A percentile compares a stretch with the other conserved stretches of the same genome.
Evolutionary conservation across 805 yeast species (phyloP).

Genomic region (Ogataea allantospora): DNA sequence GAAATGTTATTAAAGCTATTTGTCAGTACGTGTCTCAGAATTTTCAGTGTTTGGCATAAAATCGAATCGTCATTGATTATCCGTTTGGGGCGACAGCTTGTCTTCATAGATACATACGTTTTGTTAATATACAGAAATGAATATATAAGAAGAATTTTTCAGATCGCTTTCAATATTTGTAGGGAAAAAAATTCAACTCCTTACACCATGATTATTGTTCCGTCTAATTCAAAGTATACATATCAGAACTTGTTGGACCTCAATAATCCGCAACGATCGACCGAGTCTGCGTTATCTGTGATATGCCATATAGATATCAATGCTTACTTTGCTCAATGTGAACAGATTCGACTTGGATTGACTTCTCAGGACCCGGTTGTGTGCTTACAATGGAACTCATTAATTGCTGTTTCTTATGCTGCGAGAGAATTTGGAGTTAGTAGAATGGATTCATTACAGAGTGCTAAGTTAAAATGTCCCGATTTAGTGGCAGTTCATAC

Average conservation of each 20-base stretch:
- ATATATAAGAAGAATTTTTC: not conserved
- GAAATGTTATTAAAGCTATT: slow-evolving; percentile 3
- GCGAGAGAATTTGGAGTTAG: slow-evolving; percentile 82
- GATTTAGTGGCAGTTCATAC: slow-evolving; percentile 79
- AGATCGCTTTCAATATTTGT: slow-evolving; percentile 1
- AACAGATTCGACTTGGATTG: slow-evolving; percentile 69
- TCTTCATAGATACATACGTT: slow-evolving; percentile 45
- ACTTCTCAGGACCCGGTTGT: slow-evolving; percentile 77
- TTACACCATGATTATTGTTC: slow-evolving; percentile 12
- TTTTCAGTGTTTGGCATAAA: slow-evolving; percentile 63
- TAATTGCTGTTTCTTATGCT: slow-evolving; percentile 89
- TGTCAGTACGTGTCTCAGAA: slow-evolving; percentile 43
- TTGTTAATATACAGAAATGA: slow-evolving; percentile 3
- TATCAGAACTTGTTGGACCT: slow-evolving; percentile 50
- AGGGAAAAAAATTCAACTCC: slow-evolving; percentile 3
- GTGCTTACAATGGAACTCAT: slow-evolving; percentile 87
- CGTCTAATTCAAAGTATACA: slow-evolving; percentile 33
- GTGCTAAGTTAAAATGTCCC: slow-evolving; percentile 77
- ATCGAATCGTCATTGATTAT: slow-evolving; percentile 62
- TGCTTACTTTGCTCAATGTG: slow-evolving; percentile 95
- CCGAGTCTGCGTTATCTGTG: slow-evolving; percentile 67
- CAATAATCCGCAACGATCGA: slow-evolving; percentile 46
- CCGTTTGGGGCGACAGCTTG: slow-evolving; percentile 78
- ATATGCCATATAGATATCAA: slow-evolving; percentile 88
- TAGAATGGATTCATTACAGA: slow-evolving; percentile 68